Conservation (phyloP, 1,284 basidiomycete species). For the Ustilago esculenta region DNA sequence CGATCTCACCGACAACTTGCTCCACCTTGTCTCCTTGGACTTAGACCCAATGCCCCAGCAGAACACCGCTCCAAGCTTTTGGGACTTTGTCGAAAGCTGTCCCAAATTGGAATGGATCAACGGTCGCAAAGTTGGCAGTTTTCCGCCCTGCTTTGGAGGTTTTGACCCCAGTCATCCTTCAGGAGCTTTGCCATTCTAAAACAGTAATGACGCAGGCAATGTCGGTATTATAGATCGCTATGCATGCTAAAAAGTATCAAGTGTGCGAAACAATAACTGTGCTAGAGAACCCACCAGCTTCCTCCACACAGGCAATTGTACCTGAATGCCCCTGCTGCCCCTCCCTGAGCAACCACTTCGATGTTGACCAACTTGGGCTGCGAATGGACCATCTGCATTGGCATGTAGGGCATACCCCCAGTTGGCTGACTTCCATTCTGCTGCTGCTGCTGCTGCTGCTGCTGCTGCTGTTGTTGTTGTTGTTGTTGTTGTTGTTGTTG, state of each 20-base stretch:
- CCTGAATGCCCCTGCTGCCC: conserved; percentile 3
- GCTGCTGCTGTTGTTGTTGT: conserved; percentile 16
- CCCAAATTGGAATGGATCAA: conserved; percentile 12
- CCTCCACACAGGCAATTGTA: conserved; percentile 39
- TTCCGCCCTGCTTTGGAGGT: conserved; percentile 28
- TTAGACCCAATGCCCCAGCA: conserved; percentile 43
- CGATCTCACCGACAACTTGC: conserved; percentile 14
- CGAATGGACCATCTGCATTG: conserved; percentile 4
- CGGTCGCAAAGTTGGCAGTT: conserved; percentile 1
- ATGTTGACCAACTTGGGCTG: conserved; percentile 18
- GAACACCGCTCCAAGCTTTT: conserved; percentile 45
- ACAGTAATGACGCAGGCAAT: no score
- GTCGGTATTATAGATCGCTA: neutral
- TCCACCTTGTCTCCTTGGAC: conserved; percentile 4
- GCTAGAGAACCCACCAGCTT: conserved; percentile 38
- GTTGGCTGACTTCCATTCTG: neutral
- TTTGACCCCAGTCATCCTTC: conserved; percentile 17
- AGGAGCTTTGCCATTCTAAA: conserved; percentile 21
- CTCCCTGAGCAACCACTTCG: neutral
- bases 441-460: neutral
- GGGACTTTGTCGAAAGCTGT: conserved; percentile 20
- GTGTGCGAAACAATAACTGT: neutral
- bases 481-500: no score
- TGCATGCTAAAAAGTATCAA: no score
- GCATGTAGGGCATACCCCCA: conserved; percentile 9